Evolutionary conservation across 345 rosid species (phyloP).

Genomic region (Geranium brycei): DNA sequence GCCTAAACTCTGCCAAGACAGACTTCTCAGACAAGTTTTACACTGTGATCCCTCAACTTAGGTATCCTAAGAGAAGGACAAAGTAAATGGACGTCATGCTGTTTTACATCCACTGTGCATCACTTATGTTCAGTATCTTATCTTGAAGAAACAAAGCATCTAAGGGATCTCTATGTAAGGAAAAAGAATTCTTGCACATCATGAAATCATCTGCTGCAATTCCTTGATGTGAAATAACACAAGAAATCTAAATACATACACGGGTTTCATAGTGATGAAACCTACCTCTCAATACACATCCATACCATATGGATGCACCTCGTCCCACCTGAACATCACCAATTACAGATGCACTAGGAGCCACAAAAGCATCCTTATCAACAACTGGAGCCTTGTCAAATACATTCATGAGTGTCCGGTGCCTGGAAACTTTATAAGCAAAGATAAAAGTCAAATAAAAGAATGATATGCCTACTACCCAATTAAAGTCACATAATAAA

Average conservation of each 20-base stretch:
- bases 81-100: neutral
- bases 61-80: neutral
- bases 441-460: conserved; percentile 4
- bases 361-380: conserved; percentile 72
- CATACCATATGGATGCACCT: conserved; percentile 89
- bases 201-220: neutral
- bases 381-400: conserved; percentile 63
- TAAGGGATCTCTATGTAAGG: neutral
- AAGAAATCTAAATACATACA: neutral
- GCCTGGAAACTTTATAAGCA: conserved; percentile 60
- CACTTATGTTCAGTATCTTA: neutral
- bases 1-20: neutral
- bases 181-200: neutral
- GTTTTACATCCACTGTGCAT: neutral
- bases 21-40: too few relatives aligned
- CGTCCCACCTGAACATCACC: conserved; percentile 70
- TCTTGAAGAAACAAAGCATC: neutral
- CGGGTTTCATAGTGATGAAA: neutral
- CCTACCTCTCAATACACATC: conserved; percentile 86
- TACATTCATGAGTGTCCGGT: conserved; percentile 77
- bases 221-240: neutral
- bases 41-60: neutral
- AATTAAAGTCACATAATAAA: too few relatives aligned
- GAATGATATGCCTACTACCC: neutral
- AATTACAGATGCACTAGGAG: conserved; percentile 71